These are phyloP conservation scores for Saccharum spontaneum DNA, from an alignment of 176 grass and related monocot genomes.

Conservation along the genomic window DNA sequence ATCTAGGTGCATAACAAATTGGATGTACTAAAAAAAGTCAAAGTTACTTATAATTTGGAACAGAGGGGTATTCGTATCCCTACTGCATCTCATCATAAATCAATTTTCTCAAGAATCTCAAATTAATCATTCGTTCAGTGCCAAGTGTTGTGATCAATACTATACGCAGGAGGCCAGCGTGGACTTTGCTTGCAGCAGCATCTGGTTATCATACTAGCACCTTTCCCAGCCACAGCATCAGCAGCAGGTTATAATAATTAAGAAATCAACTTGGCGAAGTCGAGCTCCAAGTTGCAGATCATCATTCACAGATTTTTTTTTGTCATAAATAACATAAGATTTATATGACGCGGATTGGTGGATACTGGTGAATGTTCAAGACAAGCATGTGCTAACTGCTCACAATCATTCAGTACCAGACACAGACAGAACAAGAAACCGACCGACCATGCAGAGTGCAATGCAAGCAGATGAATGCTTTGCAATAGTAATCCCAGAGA, in stretches of 20 bases:
- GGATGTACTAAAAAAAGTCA: too few species aligned
- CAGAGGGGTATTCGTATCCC: not conserved
- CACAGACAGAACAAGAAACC: not conserved
- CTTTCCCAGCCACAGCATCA: constrained; percentile 2
- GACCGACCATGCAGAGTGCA: not conserved
- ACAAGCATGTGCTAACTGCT: constrained; percentile 25
- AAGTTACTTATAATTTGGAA: too few species aligned
- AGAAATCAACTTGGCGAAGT: not conserved
- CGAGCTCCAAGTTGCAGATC: constrained; percentile 35
- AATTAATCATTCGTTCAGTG: not conserved
- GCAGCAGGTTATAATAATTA: not conserved
- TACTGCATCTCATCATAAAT: constrained; percentile 2
- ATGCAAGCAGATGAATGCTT: constrained; percentile 3
- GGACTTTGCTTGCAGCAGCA: constrained; percentile 25
- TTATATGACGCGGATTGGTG: not conserved
- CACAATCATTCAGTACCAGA: not conserved
- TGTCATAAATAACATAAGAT: not conserved
- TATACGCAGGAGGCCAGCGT: not conserved
- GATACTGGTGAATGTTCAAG: not conserved
- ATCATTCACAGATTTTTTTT: not conserved
- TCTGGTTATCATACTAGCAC: not conserved
- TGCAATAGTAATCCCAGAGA: not conserved
- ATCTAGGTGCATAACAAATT: too few species aligned
- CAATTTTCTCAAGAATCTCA: constrained; percentile 22
- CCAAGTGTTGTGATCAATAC: not conserved